phyloP scores from a whole-genome alignment of 352 stramenopile species.

The Globisporangium cederbergense region DNA sequence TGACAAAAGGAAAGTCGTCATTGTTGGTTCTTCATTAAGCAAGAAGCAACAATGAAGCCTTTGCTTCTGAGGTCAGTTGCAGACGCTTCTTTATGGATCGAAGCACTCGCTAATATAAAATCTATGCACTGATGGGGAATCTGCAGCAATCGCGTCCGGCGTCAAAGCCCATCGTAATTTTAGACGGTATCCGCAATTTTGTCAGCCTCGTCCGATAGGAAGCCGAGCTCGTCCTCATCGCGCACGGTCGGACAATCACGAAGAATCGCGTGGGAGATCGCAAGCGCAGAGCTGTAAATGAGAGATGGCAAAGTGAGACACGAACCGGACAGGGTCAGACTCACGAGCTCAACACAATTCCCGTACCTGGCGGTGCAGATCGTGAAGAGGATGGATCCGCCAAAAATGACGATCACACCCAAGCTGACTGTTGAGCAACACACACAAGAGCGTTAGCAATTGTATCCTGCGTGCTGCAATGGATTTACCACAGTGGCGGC shows the following conservation, averaged over 20 bases:
- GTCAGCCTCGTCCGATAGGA: slow-evolving; percentile 56
- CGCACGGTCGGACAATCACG: slow-evolving; percentile 69
- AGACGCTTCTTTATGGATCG: background rate
- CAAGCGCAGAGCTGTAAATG: slow-evolving; percentile 52
- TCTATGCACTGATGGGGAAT: slow-evolving; percentile 4
- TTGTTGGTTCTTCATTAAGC: slow-evolving; percentile 3
- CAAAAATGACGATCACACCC: slow-evolving; percentile 77
- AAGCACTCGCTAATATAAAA: slow-evolving; percentile 14
- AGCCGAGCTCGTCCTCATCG: slow-evolving; percentile 81
- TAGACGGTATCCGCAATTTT: slow-evolving; percentile 77
- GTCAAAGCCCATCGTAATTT: slow-evolving; percentile 4
- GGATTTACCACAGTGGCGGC: background rate
- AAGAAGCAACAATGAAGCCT: background rate
- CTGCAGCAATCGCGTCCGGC: background rate
- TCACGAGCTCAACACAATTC: background rate
- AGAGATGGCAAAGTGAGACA: background rate
- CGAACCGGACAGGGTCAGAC: background rate
- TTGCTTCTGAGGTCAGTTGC: background rate
- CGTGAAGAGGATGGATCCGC: slow-evolving; percentile 84
- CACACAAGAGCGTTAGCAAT: slow-evolving; percentile 2
- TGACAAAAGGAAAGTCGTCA: background rate
- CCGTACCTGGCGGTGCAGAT: slow-evolving; percentile 81
- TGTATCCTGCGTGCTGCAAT: background rate
- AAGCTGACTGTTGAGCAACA: slow-evolving; percentile 47
- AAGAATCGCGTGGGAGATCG: slow-evolving; percentile 75